These are phyloP conservation scores for Porcisia hertigi DNA, from an alignment of 208 protist genomes.

Conservation along the genomic window DNA sequence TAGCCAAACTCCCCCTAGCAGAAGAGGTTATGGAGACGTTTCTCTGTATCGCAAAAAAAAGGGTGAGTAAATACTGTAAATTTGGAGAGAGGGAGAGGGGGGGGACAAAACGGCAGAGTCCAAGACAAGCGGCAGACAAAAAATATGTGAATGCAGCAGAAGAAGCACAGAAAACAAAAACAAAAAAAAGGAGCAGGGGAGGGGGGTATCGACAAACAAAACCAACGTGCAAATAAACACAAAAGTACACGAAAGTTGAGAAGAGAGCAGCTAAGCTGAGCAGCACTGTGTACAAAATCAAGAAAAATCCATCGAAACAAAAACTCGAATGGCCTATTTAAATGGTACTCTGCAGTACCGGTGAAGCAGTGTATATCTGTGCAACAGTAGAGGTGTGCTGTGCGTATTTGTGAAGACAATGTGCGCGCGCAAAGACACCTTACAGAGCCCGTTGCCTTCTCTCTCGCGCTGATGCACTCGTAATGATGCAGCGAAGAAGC, in stretches of 20 bases:
- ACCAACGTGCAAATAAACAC: neutral
- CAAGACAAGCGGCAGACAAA: no score
- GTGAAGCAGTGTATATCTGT: neutral
- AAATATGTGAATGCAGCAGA: neutral
- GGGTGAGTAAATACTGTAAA: no score
- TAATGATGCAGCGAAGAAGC: conserved; percentile 1
- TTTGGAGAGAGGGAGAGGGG: neutral
- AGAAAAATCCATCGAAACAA: neutral
- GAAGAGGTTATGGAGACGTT: no score
- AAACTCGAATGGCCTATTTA: neutral
- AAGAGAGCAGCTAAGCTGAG: neutral
- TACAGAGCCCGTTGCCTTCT: neutral
- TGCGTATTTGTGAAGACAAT: neutral
- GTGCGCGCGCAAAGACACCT: neutral
- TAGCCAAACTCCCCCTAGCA: no score
- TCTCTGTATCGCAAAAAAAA: no score
- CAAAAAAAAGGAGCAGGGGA: neutral
- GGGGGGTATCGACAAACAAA: neutral
- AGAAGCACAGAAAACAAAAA: neutral
- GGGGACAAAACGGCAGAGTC: no score
- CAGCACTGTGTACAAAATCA: neutral
- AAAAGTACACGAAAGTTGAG: neutral
- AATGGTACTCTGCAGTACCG: neutral
- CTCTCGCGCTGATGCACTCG: neutral
- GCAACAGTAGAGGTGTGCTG: neutral